Evolutionary conservation across 2,329 filamentous ascomycete species (phyloP).

Genomic region (Xylariaceae sp.): DNA sequence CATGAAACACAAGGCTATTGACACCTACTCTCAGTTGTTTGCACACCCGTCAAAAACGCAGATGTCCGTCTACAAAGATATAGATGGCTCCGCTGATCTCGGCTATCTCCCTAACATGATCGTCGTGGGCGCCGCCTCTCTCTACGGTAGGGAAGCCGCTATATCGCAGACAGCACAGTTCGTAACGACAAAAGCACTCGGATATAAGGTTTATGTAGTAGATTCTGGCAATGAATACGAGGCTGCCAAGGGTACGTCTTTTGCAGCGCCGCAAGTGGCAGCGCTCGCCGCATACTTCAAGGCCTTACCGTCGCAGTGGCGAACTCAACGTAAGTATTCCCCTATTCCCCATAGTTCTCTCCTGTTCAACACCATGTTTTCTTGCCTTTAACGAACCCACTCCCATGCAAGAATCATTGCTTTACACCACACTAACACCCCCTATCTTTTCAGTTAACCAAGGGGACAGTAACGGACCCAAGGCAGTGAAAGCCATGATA

Average conservation of each 20-base stretch:
- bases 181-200: conserved; percentile 5
- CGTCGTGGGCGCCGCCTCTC: conserved; percentile 4
- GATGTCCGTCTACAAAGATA: not conserved
- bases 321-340: not conserved
- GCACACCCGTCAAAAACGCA: not conserved
- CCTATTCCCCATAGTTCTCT: too few species aligned
- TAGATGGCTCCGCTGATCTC: not conserved
- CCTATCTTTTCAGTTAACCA: conserved; percentile 20
- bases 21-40: conserved; percentile 12
- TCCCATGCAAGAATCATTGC: too few species aligned
- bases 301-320: conserved; percentile 2
- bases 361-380: too few species aligned
- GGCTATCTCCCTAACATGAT: conserved; percentile 11
- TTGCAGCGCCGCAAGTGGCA: conserved; percentile 11
- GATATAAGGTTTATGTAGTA: not conserved
- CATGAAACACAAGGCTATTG: not conserved
- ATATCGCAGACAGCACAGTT: conserved; percentile 2
- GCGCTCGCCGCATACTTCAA: conserved; percentile 12
- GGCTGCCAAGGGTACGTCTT: not conserved
- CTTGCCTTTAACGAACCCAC: too few species aligned
- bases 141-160: not conserved
- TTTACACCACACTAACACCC: too few species aligned
- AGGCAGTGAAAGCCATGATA: conserved; percentile 14
- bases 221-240: not conserved
- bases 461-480: not conserved